Evolutionary conservation across 805 yeast genomes (phyloP), one percentile per base, ranked within the genome.

Genomic region (Teunomyces stri): DNA sequence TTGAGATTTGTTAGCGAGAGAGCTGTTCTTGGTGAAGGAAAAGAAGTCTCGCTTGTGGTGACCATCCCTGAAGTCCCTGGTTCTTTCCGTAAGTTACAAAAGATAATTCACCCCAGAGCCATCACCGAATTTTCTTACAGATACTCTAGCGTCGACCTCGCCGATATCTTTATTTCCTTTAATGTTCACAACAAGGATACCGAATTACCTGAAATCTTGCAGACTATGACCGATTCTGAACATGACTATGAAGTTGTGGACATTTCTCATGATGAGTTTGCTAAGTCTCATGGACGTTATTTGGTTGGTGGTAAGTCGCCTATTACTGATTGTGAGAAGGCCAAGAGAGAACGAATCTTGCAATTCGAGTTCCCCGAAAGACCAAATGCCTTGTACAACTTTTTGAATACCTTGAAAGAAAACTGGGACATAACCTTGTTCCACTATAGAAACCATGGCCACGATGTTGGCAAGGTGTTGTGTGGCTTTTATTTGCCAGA

Each of bases 11-110:
- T 94, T 16, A 82, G 96, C 49, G 99, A 94, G 68, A 85, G 99
- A 68, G 97, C 99, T 11, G 95, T 89, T 44, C 77, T 94, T n/a
- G 99, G 99, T 70, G 98, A 92, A 65, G 99, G 98, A 47, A 88
- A 85, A 57, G 99, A 94, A 72, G 96, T 89, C 5, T 92, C 95
- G 59, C 75, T 94, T 76, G 81, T 87, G 41, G 89, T 91, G 13
- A 84, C 89, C 38, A 89, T 94, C 53, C 97, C 98, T 20, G 99
- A 94, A 65, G 69, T 74, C 39, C 96, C 97, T 15, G 99, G 98
- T 25, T 87, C 95, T 46, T 94, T 94, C 70, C 76, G 80, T 45
- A 79, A 81, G 55, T 76, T 94, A 51, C 96, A 89, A 60, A 74
- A 76, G 33, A 76, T 88, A 38, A 82, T 94, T 39, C 84, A 84